Evolutionary conservation across 2,329 filamentous ascomycete species (phyloP).

Genomic region (Fusarium beomiforme): DNA sequence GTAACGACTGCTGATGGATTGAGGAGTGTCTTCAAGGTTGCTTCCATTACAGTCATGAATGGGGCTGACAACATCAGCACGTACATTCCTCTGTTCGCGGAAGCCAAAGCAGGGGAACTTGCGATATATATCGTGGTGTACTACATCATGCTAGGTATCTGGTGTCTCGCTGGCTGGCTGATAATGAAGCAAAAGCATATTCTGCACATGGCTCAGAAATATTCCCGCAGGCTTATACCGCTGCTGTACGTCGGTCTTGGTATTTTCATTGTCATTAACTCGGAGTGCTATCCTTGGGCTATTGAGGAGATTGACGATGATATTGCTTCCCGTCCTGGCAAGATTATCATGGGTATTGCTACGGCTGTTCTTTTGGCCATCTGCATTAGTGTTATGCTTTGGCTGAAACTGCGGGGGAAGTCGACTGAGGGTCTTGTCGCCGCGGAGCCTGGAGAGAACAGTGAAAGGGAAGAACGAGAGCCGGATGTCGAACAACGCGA

Average conservation of each 20-base stretch:
- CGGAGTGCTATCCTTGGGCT: background rate
- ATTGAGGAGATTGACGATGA: conserved; percentile 1
- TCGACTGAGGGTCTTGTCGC: background rate
- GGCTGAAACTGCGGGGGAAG: background rate
- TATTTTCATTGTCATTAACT: conserved; percentile 2
- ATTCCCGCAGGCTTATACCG: background rate
- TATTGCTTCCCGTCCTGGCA: background rate
- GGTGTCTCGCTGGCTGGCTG: background rate
- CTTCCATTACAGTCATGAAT: background rate
- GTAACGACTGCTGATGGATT: background rate
- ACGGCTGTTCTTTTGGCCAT: background rate
- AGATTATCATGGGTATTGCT: background rate
- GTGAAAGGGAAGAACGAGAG: background rate
- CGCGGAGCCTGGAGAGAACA: background rate
- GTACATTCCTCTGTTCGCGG: background rate
- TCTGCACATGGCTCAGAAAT: background rate
- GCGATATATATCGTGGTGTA: background rate
- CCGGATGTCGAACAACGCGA: rapidly evolving
- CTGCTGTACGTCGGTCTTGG: background rate
- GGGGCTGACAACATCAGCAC: conserved; percentile 6
- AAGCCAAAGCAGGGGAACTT: background rate
- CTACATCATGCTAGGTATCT: background rate
- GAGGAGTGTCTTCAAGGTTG: background rate
- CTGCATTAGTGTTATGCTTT: background rate
- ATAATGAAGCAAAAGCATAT: background rate